Base-by-base conservation (phyloP, 768 basidiomycete species). In the Mycena leptocephala region DNA sequence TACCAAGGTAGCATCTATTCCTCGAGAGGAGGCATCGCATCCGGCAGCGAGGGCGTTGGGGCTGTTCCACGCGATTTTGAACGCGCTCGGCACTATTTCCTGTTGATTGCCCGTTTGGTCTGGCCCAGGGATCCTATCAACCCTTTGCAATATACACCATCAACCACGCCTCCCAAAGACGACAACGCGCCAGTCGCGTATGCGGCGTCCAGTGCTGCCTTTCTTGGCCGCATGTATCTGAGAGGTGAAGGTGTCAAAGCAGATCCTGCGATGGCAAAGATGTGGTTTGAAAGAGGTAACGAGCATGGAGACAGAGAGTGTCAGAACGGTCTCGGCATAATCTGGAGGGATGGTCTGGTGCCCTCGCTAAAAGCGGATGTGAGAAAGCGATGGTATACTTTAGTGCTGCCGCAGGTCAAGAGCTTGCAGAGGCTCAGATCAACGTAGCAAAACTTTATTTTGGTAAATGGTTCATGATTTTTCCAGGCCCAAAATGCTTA, bases 1-100 rank as follows among this genome's bases (percentile, higher is more conserved):
- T 99, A 99, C 81, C 95, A 97, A 82, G 98, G 98, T 22, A 97
- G 95, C 72, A 95, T 99, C 41, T 99, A 98, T 81, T 89, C 91
- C 7, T 87, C 92, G 13, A 84, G 89, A 18, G 96, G 96, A 4
- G 97, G 98, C 13, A 92, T 95, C 48, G 92, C 90, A 3, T 97
- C 95, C 2, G 96, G 97, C 20, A 95, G 95, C 30, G 96, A 98
- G 85, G 96, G 96, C n/a, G 96, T 97, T 32, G 96, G 96, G 10
- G 92, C 92, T n/a, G 90, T 98, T 16, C 92, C 94, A 1, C 92
- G 94, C 56, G 95, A 96, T 82, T 98, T 92, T 83, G 86, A 85
- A 24, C 88, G 91, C 33, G 97, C 98, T 9, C 89, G 91, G 30
- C 88, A 92, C 77, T 99, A 99, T 86, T 99, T 99, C 85, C 84